Evolutionary conservation across 2,329 filamentous ascomycete genomes (phyloP).

Genomic region (Salinomyces thailandicus): DNA sequence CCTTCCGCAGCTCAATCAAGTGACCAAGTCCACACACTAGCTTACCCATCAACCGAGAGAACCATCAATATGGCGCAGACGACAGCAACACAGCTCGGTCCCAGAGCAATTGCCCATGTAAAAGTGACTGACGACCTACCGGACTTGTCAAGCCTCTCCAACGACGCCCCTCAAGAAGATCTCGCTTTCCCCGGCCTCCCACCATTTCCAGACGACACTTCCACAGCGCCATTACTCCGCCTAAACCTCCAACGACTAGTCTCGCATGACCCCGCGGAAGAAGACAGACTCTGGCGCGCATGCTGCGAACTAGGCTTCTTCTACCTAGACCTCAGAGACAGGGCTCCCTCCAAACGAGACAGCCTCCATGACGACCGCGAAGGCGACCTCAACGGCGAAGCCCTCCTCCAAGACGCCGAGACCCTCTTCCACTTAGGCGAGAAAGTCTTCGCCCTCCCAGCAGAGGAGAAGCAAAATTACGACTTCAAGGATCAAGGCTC

Average conservation of each 20-base stretch:
- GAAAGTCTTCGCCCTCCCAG: slow-evolving; percentile 36
- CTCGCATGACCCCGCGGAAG: slow-evolving; percentile 22
- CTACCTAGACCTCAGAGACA: slow-evolving; percentile 39
- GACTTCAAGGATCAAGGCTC: slow-evolving; percentile 41
- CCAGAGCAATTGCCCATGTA: not conserved
- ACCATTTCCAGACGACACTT: slow-evolving; percentile 29
- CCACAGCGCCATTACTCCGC: slow-evolving; percentile 31
- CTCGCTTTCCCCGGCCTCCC: slow-evolving; percentile 24
- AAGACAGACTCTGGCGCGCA: slow-evolving; percentile 29
- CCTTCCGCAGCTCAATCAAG: too few species aligned
- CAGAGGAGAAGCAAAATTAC: slow-evolving; percentile 44
- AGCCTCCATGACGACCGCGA: slow-evolving; percentile 5
- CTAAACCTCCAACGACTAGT: slow-evolving; percentile 30
- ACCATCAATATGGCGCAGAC: slow-evolving; percentile 3
- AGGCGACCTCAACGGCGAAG: slow-evolving; percentile 11
- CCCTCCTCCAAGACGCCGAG: slow-evolving; percentile 35
- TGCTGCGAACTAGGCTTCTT: slow-evolving; percentile 44
- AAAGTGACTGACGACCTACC: not conserved
- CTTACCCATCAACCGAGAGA: too few species aligned
- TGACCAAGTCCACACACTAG: too few species aligned
- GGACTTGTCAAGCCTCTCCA: slow-evolving; percentile 1
- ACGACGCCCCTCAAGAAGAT: slow-evolving; percentile 3
- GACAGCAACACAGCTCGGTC: not conserved
- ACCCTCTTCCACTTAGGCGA: slow-evolving; percentile 37
- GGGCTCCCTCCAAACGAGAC: slow-evolving; percentile 3